Conservation (phyloP, 768 basidiomycete genomes). For the Mycena vitilis region DNA sequence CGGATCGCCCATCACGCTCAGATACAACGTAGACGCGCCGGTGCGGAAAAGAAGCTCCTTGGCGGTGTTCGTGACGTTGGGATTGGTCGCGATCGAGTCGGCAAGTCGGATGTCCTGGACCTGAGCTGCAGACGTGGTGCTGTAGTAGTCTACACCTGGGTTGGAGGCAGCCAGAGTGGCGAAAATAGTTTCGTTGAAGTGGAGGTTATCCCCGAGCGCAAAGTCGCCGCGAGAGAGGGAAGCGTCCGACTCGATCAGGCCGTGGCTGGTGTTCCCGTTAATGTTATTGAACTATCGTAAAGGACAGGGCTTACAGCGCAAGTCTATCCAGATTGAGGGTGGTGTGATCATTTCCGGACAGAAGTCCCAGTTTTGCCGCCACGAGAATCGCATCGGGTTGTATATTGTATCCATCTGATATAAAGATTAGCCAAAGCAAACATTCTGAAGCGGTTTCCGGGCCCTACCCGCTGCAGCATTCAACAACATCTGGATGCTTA, state of each 20-base stretch:
- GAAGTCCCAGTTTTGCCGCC: slow-evolving; percentile 13
- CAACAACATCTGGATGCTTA: slow-evolving; percentile 9
- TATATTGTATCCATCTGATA: slow-evolving; percentile 19
- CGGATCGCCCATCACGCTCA: slow-evolving; percentile 30
- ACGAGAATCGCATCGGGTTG: neutral
- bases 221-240: slow-evolving; percentile 18
- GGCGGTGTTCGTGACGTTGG: slow-evolving; percentile 26
- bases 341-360: neutral
- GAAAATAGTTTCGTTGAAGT: slow-evolving; percentile 35
- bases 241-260: neutral
- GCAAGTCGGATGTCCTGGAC: slow-evolving; percentile 30
- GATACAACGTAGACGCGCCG: slow-evolving; percentile 27
- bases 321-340: slow-evolving; percentile 3
- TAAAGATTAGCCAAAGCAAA: neutral
- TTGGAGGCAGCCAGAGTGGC: slow-evolving; percentile 29
- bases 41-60: slow-evolving; percentile 32
- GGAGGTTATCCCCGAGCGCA: slow-evolving; percentile 24
- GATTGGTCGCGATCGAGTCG: slow-evolving; percentile 26
- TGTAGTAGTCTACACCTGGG: slow-evolving; percentile 33
- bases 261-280: neutral
- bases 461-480: neutral
- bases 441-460: neutral
- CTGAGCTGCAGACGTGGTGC: slow-evolving; percentile 25
- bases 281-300: neutral
- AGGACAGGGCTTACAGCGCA: neutral